Conservation (phyloP, 148 eudicot genomes). For the Limonium bicolor region DNA sequence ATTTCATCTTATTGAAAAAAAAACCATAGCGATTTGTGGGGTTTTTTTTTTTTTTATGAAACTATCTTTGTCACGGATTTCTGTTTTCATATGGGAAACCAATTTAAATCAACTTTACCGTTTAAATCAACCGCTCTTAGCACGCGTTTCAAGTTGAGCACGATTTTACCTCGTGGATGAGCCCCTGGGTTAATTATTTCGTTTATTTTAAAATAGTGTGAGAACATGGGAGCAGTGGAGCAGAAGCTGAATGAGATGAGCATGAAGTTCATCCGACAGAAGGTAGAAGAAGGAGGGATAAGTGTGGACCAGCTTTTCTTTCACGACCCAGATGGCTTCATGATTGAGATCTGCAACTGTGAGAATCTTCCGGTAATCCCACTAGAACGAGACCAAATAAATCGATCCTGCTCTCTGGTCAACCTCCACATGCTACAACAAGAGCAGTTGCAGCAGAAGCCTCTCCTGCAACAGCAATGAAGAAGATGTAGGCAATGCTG, state of each 20-base stretch:
- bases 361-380: conserved; percentile 69
- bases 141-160: too few relatives aligned
- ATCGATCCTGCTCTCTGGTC: conserved; percentile 43
- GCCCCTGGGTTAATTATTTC: too few relatives aligned
- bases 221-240: conserved; percentile 82
- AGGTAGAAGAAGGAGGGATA: conserved; percentile 73
- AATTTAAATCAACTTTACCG: too few relatives aligned
- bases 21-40: too few relatives aligned
- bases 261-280: conserved; percentile 30
- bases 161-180: too few relatives aligned
- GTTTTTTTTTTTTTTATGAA: too few relatives aligned
- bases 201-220: conserved; percentile 31
- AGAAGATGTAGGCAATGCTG: too few relatives aligned
- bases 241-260: conserved; percentile 62
- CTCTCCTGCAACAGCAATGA: too few relatives aligned
- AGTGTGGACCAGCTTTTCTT: conserved; percentile 76
- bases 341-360: conserved; percentile 84
- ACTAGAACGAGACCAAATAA: conserved; percentile 37
- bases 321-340: conserved; percentile 89
- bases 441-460: conserved; percentile 21
- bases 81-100: too few relatives aligned
- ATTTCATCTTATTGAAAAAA: too few relatives aligned
- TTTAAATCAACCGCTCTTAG: too few relatives aligned
- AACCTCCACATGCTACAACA: conserved; percentile 27
- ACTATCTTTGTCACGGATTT: too few relatives aligned